These are phyloP conservation scores for Saccharomycopsis malanga DNA, from an alignment of 805 yeast species.

Conservation along the genomic window DNA sequence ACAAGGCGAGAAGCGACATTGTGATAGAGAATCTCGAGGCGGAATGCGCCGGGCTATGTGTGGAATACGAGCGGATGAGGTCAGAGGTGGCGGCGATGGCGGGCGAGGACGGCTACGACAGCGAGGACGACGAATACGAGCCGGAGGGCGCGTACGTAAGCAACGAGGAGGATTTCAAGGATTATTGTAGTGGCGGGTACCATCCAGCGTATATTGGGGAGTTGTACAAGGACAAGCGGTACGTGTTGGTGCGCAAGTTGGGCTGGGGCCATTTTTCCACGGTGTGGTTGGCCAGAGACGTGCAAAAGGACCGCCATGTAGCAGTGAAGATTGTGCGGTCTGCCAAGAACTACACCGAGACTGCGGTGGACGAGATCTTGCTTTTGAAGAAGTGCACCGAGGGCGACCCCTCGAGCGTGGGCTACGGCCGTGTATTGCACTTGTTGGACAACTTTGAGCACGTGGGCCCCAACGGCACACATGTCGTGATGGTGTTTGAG, in stretches of 20 bases:
- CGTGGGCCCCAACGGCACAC: constrained; percentile 56
- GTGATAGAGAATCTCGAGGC: constrained; percentile 12
- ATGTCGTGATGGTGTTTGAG: constrained; percentile 61
- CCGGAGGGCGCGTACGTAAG: constrained; percentile 2
- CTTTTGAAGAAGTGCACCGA: constrained; percentile 35
- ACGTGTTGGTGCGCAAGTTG: constrained; percentile 45
- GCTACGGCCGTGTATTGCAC: constrained; percentile 45
- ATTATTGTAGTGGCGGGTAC: constrained; percentile 56
- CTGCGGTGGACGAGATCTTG: constrained; percentile 58
- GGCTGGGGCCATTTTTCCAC: constrained; percentile 74
- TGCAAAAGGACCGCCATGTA: constrained; percentile 37
- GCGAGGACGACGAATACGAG: constrained; percentile 9
- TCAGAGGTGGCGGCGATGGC: constrained; percentile 1
- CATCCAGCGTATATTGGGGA: constrained; percentile 57
- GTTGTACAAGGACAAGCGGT: constrained; percentile 36
- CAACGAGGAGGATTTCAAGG: constrained; percentile 44
- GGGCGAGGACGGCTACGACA: constrained; percentile 8
- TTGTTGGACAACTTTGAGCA: constrained; percentile 50
- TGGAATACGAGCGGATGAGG: neutral
- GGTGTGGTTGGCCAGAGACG: constrained; percentile 56
- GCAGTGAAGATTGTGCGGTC: constrained; percentile 59
- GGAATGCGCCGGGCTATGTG: constrained; percentile 12
- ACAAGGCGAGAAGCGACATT: constrained; percentile 6
- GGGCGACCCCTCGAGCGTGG: constrained; percentile 33
- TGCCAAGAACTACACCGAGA: constrained; percentile 45